These are phyloP conservation scores for Dipsacomyces acuminosporus DNA, from an alignment of 371 early-diverging fungal species.

Conservation along the genomic window DNA sequence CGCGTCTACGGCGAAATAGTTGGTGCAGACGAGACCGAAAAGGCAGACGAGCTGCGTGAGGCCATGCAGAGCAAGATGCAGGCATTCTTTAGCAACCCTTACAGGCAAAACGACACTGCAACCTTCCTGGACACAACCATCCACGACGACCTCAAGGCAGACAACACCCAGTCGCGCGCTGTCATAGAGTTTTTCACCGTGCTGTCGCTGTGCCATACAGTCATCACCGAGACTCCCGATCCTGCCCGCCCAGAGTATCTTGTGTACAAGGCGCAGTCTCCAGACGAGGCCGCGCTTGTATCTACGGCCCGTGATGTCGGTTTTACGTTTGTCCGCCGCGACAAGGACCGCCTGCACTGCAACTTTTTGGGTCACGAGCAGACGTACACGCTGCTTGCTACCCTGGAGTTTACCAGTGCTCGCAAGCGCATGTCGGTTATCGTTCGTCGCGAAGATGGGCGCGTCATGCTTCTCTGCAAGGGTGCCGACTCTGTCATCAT, in stretches of 20 bases:
- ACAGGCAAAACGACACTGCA: slow-evolving; percentile 24
- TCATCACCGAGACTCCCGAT: slow-evolving; percentile 55
- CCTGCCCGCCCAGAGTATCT: slow-evolving; percentile 47
- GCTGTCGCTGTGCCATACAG: slow-evolving; percentile 76
- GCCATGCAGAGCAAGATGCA: slow-evolving; percentile 30
- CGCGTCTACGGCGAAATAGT: slow-evolving; percentile 62
- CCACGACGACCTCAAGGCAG: slow-evolving; percentile 37
- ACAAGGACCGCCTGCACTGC: slow-evolving; percentile 56
- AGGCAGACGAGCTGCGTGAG: slow-evolving; percentile 14
- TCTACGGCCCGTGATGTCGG: slow-evolving; percentile 86
- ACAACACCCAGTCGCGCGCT: slow-evolving; percentile 54
- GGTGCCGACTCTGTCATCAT: slow-evolving; percentile 95
- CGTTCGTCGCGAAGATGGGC: slow-evolving; percentile 56
- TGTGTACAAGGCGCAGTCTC: slow-evolving; percentile 87
- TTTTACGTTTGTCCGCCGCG: slow-evolving; percentile 72
- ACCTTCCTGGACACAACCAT: slow-evolving; percentile 43
- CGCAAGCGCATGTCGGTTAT: slow-evolving; percentile 83
- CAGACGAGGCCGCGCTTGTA: slow-evolving; percentile 93
- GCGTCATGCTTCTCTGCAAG: slow-evolving; percentile 81
- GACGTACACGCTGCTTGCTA: slow-evolving; percentile 59
- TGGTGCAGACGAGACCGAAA: slow-evolving; percentile 15
- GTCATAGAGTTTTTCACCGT: slow-evolving; percentile 70
- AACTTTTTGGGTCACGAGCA: slow-evolving; percentile 65
- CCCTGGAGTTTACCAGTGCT: slow-evolving; percentile 75
- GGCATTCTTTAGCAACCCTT: slow-evolving; percentile 19